Percentiles rank a stretch among this genome's conserved stretches.
Evolutionary conservation across 495 filamentous ascomycete genomes (phyloP).

Genomic region (Penicillium atrosanguineum): DNA sequence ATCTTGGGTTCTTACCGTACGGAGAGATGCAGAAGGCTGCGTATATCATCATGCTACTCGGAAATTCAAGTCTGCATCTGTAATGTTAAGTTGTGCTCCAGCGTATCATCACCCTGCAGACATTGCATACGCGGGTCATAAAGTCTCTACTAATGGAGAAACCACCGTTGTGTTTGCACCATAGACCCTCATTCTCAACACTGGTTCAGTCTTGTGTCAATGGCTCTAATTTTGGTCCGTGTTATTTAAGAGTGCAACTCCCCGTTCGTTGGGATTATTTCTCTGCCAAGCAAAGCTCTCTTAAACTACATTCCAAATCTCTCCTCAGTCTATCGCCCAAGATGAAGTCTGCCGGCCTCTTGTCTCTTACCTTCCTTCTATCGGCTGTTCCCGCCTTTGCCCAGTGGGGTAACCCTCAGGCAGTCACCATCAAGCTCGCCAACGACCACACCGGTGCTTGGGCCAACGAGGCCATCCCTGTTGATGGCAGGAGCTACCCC

Average conservation of each 20-base stretch:
- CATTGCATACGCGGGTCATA: not conserved
- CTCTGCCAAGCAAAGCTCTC: not conserved
- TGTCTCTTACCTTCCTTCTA: not conserved
- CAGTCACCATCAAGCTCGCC: not conserved
- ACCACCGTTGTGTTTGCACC: not conserved
- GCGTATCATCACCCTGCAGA: not conserved
- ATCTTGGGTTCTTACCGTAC: not conserved
- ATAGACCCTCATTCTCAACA: not conserved
- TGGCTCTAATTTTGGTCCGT: not conserved
- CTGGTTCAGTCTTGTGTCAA: not conserved
- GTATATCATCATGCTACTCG: not conserved
- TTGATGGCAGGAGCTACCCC: not conserved
- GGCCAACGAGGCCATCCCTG: not conserved
- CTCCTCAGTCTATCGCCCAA: not conserved
- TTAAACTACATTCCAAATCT: not conserved
- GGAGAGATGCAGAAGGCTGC: not conserved
- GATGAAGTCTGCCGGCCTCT: not conserved
- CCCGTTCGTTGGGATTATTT: too few relatives aligned
- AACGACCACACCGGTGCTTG: not conserved
- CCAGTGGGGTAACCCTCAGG: not conserved
- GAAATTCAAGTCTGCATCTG: not conserved
- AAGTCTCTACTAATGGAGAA: not conserved
- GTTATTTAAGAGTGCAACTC: not conserved
- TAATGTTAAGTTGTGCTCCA: not conserved
- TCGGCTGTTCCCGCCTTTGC: not conserved